Conservation (phyloP, 352 stramenopile genomes). For the Aphanomyces invadans region DNA sequence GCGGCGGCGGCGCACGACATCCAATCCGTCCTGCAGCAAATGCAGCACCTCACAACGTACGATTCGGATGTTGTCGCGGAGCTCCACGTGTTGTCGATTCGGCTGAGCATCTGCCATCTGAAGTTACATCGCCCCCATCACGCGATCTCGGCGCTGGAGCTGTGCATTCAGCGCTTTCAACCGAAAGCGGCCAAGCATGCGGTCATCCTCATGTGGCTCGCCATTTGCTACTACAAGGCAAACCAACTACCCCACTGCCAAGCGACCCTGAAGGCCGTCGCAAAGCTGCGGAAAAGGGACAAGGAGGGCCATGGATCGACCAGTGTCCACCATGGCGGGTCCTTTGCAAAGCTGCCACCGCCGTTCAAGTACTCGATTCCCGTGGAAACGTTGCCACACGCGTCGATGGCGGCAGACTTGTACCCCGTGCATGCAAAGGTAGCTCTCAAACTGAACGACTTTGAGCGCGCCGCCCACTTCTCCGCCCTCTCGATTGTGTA, state of each 20-base stretch:
- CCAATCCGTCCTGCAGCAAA: neutral
- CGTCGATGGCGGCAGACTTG: neutral
- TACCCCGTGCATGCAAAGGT: constrained; percentile 4
- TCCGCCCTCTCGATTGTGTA: constrained; percentile 15
- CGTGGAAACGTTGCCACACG: neutral
- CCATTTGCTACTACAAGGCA: constrained; percentile 3
- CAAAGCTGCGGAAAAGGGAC: neutral
- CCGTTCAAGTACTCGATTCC: neutral
- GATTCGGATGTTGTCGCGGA: constrained; percentile 6
- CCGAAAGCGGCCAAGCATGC: neutral
- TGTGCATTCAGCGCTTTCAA: constrained; percentile 3
- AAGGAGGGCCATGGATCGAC: neutral
- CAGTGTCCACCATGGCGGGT: neutral
- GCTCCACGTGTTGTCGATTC: neutral
- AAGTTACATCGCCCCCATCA: neutral
- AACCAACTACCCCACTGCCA: neutral
- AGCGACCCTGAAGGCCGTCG: neutral
- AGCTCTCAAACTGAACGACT: neutral
- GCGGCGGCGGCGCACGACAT: constrained; percentile 1
- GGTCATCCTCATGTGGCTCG: constrained; percentile 11
- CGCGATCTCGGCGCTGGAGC: neutral
- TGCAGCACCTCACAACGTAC: neutral
- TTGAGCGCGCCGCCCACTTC: constrained; percentile 17
- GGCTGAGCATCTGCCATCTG: constrained; percentile 5
- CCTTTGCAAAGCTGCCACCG: constrained; percentile 8